Base-by-base conservation (phyloP, 176 grass and related monocot species). In the Leersia perrieri region DNA sequence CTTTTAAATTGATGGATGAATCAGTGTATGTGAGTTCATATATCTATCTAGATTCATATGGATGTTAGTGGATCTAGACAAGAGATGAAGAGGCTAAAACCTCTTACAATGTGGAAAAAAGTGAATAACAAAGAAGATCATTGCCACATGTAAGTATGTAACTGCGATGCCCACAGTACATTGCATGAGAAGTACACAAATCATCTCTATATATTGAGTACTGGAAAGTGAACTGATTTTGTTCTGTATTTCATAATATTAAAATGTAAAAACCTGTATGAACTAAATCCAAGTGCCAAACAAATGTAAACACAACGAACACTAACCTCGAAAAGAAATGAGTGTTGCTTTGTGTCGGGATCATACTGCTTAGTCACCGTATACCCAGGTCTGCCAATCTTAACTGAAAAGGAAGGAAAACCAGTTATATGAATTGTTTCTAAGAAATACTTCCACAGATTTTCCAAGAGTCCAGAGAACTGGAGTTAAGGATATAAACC, bases 371-470 rank as follows among this genome's bases (percentile, higher is more conserved):
- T 95, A 18, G 92, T 99, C 63, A 99, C 92, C 57, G 40, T 88
- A 83, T 99, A 99, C 2, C 96, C 92, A 12, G 96, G 96, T 74
- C 90, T 91, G 7, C 96, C 96, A 75, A 99, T 99, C 79, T 99
- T 99, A 86, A 99, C 96, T 98, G 88, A 69, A 91, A 71, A 82
- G 18, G 47, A 36, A 75, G 31, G 33, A 85, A 81, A 76, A 10
- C 44, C 29, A 72, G 26, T 42, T 78, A 35, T 94, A 33, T 89
- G 22, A 44, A 81, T 39, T 55, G 22, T 6, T 30, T 20, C n/a
- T 26, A 64, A 71, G 23, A 64, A 68, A 80, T 58, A 25, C 10
- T 58, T 15, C 11, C 25, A 23, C 25, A 25, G 53, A 58, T 11
- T 25, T 58, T 58, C 53, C 22, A 58, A 10, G 9, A n/a, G 65